Base-by-base conservation (phyloP, 2,329 filamentous ascomycete genomes). In the Neurospora sp. region DNA sequence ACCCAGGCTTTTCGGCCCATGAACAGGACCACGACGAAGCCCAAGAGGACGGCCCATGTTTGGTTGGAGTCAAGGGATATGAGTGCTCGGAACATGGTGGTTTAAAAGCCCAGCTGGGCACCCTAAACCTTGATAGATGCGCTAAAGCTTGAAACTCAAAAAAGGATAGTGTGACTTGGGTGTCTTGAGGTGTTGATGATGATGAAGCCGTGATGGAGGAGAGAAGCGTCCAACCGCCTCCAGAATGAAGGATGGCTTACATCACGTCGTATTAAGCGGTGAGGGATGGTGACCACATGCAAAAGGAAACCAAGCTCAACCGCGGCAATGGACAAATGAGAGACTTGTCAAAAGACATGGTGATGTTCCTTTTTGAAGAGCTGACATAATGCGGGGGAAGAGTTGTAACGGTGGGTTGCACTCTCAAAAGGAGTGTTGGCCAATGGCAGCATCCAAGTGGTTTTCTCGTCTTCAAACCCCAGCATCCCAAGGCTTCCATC, bases 1-100 rank as follows among this genome's bases (percentile, higher is more conserved):
- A 74, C 77, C 17, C 73, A 62, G 62, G 70, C 71, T 46, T 74
- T 74, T 41, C 73, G 71, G n/a, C 72, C 66, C 28, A 75, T 71
- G 33, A 75, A 75, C 52, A 73, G 73, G 37, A 72, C 38, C 11
- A 73, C 37, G 15, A 75, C 39, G 39, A 67, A 43, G 36, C 38
- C 57, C 12, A 76, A 43, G 11, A 69, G 52, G 10, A 72, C 33
- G 2, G 57, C 70, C 19, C 66, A 68, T 3, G 62, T 43, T 39
- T 72, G 69, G 10, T 67, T 23, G 4, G 66, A 62, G 36, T 66
- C 66, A 2, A 72, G 33, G 12, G 62, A 57, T 3, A 71, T n/a
- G 38, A 74, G 68, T 57, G 62, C 23, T 10, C 66, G 12, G 23
- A 71, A 66, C 72, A 74, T 73, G 37, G 43, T 70, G 40, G 33